phyloP scores from a whole-genome alignment of 1,284 basidiomycete species.

The Flammula alnicola region DNA sequence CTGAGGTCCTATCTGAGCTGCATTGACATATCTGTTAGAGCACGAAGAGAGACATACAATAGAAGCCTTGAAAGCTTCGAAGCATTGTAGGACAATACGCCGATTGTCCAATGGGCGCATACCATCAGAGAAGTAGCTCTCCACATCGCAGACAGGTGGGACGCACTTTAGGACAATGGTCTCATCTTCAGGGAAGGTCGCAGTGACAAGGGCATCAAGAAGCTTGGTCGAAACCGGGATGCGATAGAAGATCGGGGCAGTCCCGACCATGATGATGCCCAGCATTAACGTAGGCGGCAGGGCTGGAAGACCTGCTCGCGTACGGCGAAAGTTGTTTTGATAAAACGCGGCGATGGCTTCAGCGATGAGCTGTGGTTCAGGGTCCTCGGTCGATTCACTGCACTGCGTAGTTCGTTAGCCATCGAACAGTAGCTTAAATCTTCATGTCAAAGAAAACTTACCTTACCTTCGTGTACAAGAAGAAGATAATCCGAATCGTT shows the following conservation, averaged over 20 bases:
- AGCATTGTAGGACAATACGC: slow-evolving; percentile 11
- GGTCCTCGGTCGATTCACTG: slow-evolving; percentile 13
- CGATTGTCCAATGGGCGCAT: slow-evolving; percentile 15
- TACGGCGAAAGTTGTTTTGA: slow-evolving; percentile 26
- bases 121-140: slow-evolving; percentile 9
- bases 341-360: slow-evolving; percentile 39
- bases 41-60: slow-evolving; percentile 18
- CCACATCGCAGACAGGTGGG: slow-evolving; percentile 18
- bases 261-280: no score
- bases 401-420: no score
- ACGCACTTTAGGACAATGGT: slow-evolving; percentile 18
- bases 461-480: slow-evolving; percentile 38
- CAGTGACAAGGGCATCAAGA: slow-evolving; percentile 7
- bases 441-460: slow-evolving; percentile 3
- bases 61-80: slow-evolving; percentile 16
- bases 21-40: no score
- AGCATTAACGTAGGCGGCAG: slow-evolving; percentile 23
- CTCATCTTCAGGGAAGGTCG: slow-evolving; percentile 16
- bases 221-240: slow-evolving; percentile 13
- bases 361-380: slow-evolving; percentile 36
- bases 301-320: not conserved
- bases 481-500: slow-evolving; percentile 27
- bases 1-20: no score
- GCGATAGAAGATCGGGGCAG: slow-evolving; percentile 19
- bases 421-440: not conserved